Evolutionary conservation across 345 rosid species (phyloP), one percentile per base, ranked within the genome.

Genomic region (Lenwebbia sp.): DNA sequence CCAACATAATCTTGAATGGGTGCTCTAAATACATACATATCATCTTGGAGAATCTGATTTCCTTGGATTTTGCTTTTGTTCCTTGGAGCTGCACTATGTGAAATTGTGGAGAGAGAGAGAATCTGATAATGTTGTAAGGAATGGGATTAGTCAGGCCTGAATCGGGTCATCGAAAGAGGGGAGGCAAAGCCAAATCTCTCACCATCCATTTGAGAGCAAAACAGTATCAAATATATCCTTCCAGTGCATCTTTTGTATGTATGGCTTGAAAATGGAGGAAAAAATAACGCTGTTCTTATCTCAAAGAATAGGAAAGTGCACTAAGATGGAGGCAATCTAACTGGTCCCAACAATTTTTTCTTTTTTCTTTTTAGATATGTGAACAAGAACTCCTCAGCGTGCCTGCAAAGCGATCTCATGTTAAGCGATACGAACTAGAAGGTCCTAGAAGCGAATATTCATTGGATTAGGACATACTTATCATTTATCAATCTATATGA

Each of bases 161-260:
- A 87, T 83, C 88, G 91, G 94, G 82, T 49, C 93, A 88, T 82
- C 84, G 91, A 92, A 91, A 91, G 89, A 83, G 91, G 89, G 85
- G 89, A 86, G 88, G 88, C 91, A 89, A 84, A 86, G 87, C 91
- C 91, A 90, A 70, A 37, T 89, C 53, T 90, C 87, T 91, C 94
- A 82, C 86, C 82, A 87, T 90, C 92, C 58, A 88, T 70, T 70
- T 6, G 25, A 88, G 87, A 82, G 88, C 88, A 91, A 87, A 88
- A 90, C 91, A 88, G 93, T 90, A 91, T 90, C 94, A 81, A 88
- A 89, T 89, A 90, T 90, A 92, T 92, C 89, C 87, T 90, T 93
- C 75, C 81, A 70, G 81, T 37, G 81, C 47, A 62, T 84, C 81
- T 44, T n/a, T 25, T 47, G 76, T 30, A 56, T 62, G 55, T 78